Base-by-base conservation (phyloP, 805 yeast species). In the Candida nitratophila region DNA sequence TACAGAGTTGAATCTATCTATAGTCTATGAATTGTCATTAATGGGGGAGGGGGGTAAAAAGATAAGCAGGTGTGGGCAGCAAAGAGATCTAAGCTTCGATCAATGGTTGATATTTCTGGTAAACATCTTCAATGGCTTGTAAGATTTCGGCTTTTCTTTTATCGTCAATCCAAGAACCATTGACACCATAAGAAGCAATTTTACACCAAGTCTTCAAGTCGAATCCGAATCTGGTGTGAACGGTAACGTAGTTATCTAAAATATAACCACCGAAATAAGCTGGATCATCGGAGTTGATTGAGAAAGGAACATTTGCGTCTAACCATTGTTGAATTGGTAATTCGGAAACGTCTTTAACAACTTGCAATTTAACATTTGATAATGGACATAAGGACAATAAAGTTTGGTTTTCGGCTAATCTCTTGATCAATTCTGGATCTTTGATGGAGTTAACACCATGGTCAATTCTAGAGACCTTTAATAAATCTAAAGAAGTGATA, bases 241-340 rank as follows among this genome's bases (percentile, higher is more conserved):
- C 86, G 32, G 74, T 75, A 27, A 74, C 57, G 61, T 85, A 86
- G 63, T 85, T 86, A 57, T 86, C 91, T 50, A 86, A 65, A 50
- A 85, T 78, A 63, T 84, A 85, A n/a, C 88, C 91, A 40, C 91
- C 91, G 57, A 86, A 86, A 60, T 86, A 86, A 3, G 93, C 86
- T 34, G 89, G 89, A 57, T 82, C 89, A 57, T 82, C 88, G 3
- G 86, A 79, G 62, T 86, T 86, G 59, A 86, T 69, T 37, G 88
- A 80, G 61, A 86, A 82, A 24, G 87, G 82, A 20, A 85, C 83
- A 48, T 74, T 70, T 27, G 69, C 67, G 9, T 81, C 85, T 41
- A 86, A 61, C 51, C 83, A 76, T 52, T 69, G 63, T 41, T 70
- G 68, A 48, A 86, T 70, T 39, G 95, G 95, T 49, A 86, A 65